A percentile compares a stretch with the other conserved stretches of the same genome.
These are phyloP conservation scores for Eucalyptus erythrocorys DNA, from an alignment of 345 rosid genomes.

Conservation along the genomic window DNA sequence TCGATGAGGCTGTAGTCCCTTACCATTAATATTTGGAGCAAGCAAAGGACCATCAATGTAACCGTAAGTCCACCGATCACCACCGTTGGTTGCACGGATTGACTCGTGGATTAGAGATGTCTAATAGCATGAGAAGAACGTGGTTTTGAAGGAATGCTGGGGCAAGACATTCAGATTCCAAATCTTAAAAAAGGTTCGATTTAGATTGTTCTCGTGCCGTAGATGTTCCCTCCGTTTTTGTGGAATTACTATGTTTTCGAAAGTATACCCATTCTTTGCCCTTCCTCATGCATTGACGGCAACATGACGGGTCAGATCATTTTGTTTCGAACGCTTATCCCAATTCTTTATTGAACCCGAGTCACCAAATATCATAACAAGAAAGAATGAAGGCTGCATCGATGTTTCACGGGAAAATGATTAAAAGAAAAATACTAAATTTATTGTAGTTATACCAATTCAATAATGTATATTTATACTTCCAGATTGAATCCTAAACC, in stretches of 20 bases:
- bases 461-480: accelerated
- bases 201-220: neutral
- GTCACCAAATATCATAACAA: neutral
- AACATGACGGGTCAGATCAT: neutral
- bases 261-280: neutral
- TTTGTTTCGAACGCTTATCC: neutral
- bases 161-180: neutral
- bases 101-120: neutral
- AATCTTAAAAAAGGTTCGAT: neutral
- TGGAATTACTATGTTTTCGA: neutral
- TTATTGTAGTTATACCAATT: accelerated
- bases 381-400: neutral
- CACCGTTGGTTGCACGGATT: neutral
- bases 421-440: neutral
- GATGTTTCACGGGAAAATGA: neutral
- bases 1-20: neutral
- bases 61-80: neutral
- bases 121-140: neutral
- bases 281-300: neutral
- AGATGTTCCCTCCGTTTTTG: neutral
- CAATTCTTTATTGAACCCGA: neutral
- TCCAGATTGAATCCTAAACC: accelerated
- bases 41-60: neutral
- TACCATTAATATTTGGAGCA: neutral
- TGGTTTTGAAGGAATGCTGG: neutral